Base-by-base conservation (phyloP, 108 stramenopile genomes). In the Stephanodiscus triporus region DNA sequence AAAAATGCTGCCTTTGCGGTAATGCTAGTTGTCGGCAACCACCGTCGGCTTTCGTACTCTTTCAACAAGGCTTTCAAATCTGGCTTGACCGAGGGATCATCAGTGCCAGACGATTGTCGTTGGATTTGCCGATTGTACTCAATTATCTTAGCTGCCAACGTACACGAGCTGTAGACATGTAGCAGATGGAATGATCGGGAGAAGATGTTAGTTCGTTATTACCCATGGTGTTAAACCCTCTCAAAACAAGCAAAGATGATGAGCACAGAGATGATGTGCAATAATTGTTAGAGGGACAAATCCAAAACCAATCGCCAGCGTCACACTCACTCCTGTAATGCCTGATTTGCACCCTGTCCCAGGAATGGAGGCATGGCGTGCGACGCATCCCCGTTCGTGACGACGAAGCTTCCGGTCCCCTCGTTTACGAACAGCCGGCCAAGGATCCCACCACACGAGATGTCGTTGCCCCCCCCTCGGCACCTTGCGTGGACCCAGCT, bases 281-380 rank as follows among this genome's bases (percentile, higher is more conserved):
- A n/a, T n/a, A n/a, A n/a, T n/a, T 9, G 8, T 0, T 20, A 51
- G 9, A 55, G 26, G 26, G 13, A 55, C 22, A 29, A 23, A 55
- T 11, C 22, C 14, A 0, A 57, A 30, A 27, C 30, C 32, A 8
- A 34, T 27, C 53, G 26, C 27, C 53, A 32, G 13, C 10, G 8
- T 45, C 40, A 77, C 17, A 85, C 89, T 42, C 82, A 89, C 87
- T 95, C 96, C 83, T 96, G 95, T 59, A 98, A 86, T 4, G 96
- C 98, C 70, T 98, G 98, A 61, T 98, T 98, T 0, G 94, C 94
- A 29, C 98, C 98, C 84, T 98, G 98, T 23, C 98, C 98, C 20
- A 97, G 80, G 68, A 97, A 97, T 0, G 98, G 98, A 17, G 96
- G 95, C 92, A 96, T 95, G 27, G 97, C 96, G 77, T 98, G 98